Conservation (phyloP, 192 early-diverging fungal species). For the Pecoramyces ruminantium region DNA sequence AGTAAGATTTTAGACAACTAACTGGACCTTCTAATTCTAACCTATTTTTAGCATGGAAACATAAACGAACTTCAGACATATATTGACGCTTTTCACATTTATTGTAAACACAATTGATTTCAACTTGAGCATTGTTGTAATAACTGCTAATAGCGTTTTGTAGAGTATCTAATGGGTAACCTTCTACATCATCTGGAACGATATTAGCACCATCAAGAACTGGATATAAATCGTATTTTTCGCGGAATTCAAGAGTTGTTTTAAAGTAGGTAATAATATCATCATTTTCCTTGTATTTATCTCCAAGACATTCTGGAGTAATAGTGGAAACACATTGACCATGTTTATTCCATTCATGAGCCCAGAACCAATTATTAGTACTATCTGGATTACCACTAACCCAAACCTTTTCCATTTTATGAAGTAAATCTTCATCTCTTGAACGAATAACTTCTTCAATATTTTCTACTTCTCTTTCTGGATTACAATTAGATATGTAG, state of each 20-base stretch:
- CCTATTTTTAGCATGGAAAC: not conserved
- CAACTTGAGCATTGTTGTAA: not conserved
- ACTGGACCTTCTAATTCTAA: not conserved
- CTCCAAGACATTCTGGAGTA: conserved; percentile 33
- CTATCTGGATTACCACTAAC: conserved; percentile 39
- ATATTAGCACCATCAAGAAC: conserved; percentile 27
- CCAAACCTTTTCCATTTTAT: conserved; percentile 46
- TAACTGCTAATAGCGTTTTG: not conserved
- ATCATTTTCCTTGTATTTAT: conserved; percentile 17
- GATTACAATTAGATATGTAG: conserved; percentile 39
- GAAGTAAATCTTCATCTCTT: conserved; percentile 13
- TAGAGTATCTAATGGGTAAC: not conserved
- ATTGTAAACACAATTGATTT: not conserved
- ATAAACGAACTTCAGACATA: not conserved
- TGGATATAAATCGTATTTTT: conserved; percentile 29
- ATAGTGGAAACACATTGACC: conserved; percentile 57
- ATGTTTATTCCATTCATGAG: conserved; percentile 70
- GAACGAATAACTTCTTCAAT: conserved; percentile 26
- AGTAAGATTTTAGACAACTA: not conserved
- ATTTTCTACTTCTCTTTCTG: conserved; percentile 31
- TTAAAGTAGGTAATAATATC: conserved; percentile 44
- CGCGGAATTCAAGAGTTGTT: conserved; percentile 26
- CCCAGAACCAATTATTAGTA: conserved; percentile 62
- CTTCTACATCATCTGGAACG: conserved; percentile 6
- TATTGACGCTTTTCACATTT: not conserved